Evolutionary conservation across 2,329 filamentous ascomycete species (phyloP), one percentile per base, ranked within the genome.

Genomic region (Penicillium nordicum): DNA sequence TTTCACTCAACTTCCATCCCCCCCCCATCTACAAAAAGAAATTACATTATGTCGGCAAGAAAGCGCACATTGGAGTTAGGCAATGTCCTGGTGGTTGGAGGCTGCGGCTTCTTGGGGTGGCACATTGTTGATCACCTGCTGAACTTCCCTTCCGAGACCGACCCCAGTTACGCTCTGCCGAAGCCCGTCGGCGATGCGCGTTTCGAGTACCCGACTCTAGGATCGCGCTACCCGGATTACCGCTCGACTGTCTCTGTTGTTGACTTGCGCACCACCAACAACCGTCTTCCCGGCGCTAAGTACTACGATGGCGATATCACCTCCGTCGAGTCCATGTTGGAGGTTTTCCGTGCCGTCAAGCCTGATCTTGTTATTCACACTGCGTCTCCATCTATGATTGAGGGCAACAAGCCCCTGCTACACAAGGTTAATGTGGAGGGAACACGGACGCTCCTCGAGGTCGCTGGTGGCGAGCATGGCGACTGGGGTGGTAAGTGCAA

Each of bases 291-390:
- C 51, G 80, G 81, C 44, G 82, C 87, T 49, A 74, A 79, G 50
- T 94, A 94, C 78, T 82, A 84, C 72, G 86, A 91, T 65, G 88
- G 85, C 71, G 89, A 93, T 74, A 91, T 94, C 71, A 92, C 89
- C 53, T 85, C 89, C 60, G 69, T 77, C 18, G 78, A 80, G 53
- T 80, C 80, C 59, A 80, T 94, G 61, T 72, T 82, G 40, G 78
- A 80, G 37, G 76, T 90, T 43, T 86, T 97, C 66, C 74, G 80
- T 32, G 79, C 84, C 61, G 80, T 86, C 53, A 83, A 82, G 66
- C 92, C 93, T 21, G 86, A 92, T 69, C 84, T 95, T 14, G 90
- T 99, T 50, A 88, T 97, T 68, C 93, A 99, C 76, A 96, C 92
- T 2, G 94, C 93, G 21, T 90, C 87, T 34, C 89, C 90, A 68